Evolutionary conservation across 441 rosid species (phyloP).

Genomic region (Francoa sonchifolia): DNA sequence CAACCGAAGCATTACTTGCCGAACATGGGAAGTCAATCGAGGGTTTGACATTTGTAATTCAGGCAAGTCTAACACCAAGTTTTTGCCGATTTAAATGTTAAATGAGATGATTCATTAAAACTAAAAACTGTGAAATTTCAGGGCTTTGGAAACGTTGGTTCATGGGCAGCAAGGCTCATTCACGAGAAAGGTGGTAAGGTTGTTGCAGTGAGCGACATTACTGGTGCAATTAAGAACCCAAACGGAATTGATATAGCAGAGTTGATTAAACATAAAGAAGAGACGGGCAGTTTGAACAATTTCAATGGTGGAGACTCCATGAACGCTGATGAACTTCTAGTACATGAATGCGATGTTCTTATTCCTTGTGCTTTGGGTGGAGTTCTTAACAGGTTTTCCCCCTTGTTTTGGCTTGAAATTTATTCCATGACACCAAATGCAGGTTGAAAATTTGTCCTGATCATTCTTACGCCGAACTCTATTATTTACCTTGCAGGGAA

Average conservation of each 20-base stretch:
- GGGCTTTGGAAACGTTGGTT: conserved; percentile 98
- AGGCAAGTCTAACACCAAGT: conserved; percentile 30
- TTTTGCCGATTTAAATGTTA: not conserved
- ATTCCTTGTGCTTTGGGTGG: conserved; percentile 93
- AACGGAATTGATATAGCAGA: conserved; percentile 62
- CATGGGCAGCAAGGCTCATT: conserved; percentile 77
- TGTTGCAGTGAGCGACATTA: conserved; percentile 77
- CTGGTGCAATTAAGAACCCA: conserved; percentile 70
- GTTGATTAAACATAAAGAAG: conserved; percentile 48
- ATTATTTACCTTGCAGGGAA: conserved; percentile 62
- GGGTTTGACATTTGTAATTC: conserved; percentile 70
- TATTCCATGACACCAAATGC: not conserved
- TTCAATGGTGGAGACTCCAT: conserved; percentile 65
- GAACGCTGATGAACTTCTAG: conserved; percentile 54
- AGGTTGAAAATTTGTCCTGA: not conserved
- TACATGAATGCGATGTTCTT: conserved; percentile 88
- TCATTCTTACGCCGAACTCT: no score
- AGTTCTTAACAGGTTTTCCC: conserved; percentile 62
- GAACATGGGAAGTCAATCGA: conserved; percentile 69
- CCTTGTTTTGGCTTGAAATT: not conserved
- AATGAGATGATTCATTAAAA: not conserved
- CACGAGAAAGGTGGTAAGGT: conserved; percentile 88
- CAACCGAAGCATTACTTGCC: conserved; percentile 84
- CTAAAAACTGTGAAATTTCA: conserved; percentile 10
- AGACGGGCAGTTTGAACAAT: conserved; percentile 39